phyloP scores from a whole-genome alignment of 148 eudicot species.

The Camellia lanceoleosa region DNA sequence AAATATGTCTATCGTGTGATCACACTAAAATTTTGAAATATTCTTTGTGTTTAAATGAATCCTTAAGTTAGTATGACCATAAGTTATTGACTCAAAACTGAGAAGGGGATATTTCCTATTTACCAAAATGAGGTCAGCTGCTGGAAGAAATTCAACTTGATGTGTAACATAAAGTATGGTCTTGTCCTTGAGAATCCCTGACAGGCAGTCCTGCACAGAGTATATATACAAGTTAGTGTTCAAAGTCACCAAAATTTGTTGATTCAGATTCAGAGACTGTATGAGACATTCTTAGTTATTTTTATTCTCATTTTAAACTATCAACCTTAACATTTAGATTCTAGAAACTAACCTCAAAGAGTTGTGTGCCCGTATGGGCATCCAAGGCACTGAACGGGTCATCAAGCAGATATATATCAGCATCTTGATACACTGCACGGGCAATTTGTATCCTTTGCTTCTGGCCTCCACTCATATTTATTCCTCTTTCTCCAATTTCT shows the following conservation, averaged over 20 bases:
- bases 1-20: neutral
- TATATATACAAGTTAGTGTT: neutral
- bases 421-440: slow-evolving; percentile 82
- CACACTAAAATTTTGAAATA: neutral
- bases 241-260: neutral
- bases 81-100: neutral
- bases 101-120: neutral
- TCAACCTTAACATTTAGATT: neutral
- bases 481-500: slow-evolving; percentile 86
- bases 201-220: slow-evolving; percentile 60
- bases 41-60: neutral
- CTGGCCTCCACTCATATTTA: slow-evolving; percentile 92
- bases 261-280: neutral
- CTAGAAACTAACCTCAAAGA: slow-evolving; percentile 52
- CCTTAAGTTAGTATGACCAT: neutral
- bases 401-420: slow-evolving; percentile 83
- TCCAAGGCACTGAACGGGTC: slow-evolving; percentile 94
- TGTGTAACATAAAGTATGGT: slow-evolving; percentile 74
- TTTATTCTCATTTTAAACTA: neutral
- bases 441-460: slow-evolving; percentile 93
- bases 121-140: slow-evolving; percentile 88
- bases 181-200: slow-evolving; percentile 68
- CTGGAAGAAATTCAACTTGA: slow-evolving; percentile 91
- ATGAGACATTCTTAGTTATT: neutral
- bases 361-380: slow-evolving; percentile 85